These are phyloP conservation scores for Termitomyces sp. DNA, from an alignment of 768 basidiomycete genomes.

Conservation along the genomic window DNA sequence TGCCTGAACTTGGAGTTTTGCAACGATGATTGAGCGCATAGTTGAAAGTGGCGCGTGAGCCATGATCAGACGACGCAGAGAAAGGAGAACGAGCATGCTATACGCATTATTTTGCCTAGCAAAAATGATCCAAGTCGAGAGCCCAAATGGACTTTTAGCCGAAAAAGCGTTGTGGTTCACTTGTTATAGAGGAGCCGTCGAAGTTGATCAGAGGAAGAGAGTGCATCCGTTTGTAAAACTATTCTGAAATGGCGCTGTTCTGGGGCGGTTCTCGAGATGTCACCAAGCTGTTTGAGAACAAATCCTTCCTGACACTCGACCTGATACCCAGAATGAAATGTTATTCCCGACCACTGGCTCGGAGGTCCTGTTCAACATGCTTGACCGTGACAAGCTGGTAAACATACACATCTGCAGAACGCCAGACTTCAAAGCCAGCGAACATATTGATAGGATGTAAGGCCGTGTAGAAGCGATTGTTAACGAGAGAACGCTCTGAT, in stretches of 20 bases:
- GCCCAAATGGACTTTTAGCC: no score
- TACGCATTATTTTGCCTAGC: background rate
- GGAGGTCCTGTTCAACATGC: background rate
- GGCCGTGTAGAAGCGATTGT: no score
- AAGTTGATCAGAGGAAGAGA: background rate
- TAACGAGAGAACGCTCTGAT: no score
- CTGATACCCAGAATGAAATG: background rate
- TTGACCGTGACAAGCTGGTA: background rate
- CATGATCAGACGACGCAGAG: background rate
- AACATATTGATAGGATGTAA: background rate
- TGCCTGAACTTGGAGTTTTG: background rate
- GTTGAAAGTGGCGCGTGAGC: background rate
- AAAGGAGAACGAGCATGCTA: background rate
- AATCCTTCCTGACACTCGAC: no score
- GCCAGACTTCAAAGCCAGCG: background rate
- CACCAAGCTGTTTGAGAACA: no score
- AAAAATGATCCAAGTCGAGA: background rate
- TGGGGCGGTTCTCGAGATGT: no score
- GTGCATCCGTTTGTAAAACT: background rate
- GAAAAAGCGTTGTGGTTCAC: background rate
- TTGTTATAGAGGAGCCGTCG: background rate
- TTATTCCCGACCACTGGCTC: background rate
- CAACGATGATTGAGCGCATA: background rate
- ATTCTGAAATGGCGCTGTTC: background rate
- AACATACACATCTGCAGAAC: background rate